phyloP scores from a whole-genome alignment of 2,329 filamentous ascomycete genomes.

The Colletotrichum plurivorum region DNA sequence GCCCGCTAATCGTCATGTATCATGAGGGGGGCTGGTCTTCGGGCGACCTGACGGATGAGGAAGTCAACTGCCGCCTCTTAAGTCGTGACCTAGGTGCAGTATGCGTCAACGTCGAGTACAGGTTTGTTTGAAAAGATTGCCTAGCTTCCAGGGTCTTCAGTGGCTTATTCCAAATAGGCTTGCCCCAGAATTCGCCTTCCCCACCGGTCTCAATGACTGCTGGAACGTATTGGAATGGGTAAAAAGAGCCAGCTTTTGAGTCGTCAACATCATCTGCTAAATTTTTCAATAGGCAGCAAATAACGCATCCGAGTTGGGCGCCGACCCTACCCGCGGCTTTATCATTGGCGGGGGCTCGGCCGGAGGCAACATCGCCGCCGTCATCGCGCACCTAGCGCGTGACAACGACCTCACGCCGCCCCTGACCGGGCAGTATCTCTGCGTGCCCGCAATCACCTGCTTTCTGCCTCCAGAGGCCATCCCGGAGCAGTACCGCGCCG shows the following conservation, averaged over 20 bases:
- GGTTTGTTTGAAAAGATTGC: too few species aligned
- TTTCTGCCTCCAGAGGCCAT: constrained; percentile 17
- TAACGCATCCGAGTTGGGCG: constrained; percentile 48
- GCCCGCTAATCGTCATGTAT: constrained; percentile 35
- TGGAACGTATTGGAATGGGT: constrained; percentile 55
- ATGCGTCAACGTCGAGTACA: constrained; percentile 62
- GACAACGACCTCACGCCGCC: constrained; percentile 53
- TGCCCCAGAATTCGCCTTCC: constrained; percentile 66
- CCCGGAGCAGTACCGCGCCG: constrained; percentile 26
- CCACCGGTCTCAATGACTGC: constrained; percentile 59
- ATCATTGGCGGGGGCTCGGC: constrained; percentile 66
- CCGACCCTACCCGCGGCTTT: constrained; percentile 60
- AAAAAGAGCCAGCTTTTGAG: neutral
- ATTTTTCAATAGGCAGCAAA: constrained; percentile 11
- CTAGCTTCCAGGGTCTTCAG: too few species aligned
- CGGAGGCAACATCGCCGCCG: constrained; percentile 64
- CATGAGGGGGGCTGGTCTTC: constrained; percentile 32
- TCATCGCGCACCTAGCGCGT: constrained; percentile 58
- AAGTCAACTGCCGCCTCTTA: constrained; percentile 32
- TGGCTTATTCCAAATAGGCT: too few species aligned
- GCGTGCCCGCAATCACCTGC: constrained; percentile 28
- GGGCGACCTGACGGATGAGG: constrained; percentile 32
- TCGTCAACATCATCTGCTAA: neutral
- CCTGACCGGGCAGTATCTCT: constrained; percentile 54
- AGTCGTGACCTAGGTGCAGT: constrained; percentile 23